These are phyloP conservation scores for Agrocybe pediades DNA, from an alignment of 768 basidiomycete genomes.

Conservation along the genomic window DNA sequence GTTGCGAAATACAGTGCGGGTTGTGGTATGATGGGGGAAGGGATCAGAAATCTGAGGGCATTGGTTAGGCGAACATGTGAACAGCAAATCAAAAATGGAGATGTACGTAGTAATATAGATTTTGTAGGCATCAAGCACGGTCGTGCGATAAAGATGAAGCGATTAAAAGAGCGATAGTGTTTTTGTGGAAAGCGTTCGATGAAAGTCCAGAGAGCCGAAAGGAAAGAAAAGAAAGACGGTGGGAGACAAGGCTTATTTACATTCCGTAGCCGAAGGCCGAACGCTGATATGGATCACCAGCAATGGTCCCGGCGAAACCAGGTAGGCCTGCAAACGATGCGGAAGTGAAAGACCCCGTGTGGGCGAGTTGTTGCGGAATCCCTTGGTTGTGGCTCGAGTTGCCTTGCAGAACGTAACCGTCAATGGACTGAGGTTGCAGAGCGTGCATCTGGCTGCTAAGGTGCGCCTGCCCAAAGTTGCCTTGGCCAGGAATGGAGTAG, in stretches of 20 bases:
- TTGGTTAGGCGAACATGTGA: conserved; percentile 43
- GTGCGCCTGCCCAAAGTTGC: conserved; percentile 60
- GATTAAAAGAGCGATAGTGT: conserved; percentile 41
- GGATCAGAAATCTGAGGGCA: conserved; percentile 30
- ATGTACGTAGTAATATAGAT: conserved; percentile 42
- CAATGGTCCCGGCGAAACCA: conserved; percentile 56
- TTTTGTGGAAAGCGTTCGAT: conserved; percentile 29
- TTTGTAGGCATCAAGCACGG: conserved; percentile 35
- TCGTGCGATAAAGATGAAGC: conserved; percentile 23
- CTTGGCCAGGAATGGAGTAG: conserved; percentile 58
- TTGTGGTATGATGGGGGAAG: conserved; percentile 37
- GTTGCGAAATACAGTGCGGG: conserved; percentile 72
- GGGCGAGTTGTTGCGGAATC: conserved; percentile 57
- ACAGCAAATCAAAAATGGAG: conserved; percentile 41
- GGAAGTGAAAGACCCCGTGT: conserved; percentile 53
- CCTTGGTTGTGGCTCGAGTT: conserved; percentile 66
- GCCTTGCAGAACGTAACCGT: conserved; percentile 80
- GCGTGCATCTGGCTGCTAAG: conserved; percentile 56
- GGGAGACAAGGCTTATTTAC: conserved; percentile 43
- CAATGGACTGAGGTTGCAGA: conserved; percentile 73
- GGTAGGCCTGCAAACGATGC: conserved; percentile 50
- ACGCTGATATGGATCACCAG: conserved; percentile 74
- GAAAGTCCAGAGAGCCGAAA: conserved; percentile 24
- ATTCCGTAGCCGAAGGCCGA: conserved; percentile 77
- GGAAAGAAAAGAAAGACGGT: conserved; percentile 21